A percentile compares a stretch with the other conserved stretches of the same genome.
Evolutionary conservation across 2,329 filamentous ascomycete species (phyloP).

Genomic region (Sphaerulina musiva): DNA sequence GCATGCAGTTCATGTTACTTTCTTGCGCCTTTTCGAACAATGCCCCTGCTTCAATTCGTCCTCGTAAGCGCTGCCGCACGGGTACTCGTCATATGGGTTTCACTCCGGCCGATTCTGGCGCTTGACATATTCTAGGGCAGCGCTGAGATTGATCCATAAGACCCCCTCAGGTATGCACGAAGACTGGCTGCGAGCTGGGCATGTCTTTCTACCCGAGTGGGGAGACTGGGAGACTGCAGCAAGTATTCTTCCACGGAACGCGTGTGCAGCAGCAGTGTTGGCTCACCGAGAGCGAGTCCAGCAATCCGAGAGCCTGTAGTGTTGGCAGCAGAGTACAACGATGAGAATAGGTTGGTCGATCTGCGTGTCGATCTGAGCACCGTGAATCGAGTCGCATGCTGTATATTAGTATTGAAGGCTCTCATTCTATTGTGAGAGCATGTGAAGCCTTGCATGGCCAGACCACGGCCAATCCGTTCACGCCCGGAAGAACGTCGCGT

Average conservation of each 20-base stretch:
- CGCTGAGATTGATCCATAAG: not conserved
- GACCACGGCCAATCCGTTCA: not conserved
- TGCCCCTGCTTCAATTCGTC: conserved; percentile 9
- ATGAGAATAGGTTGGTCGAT: not conserved
- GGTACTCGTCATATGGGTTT: not conserved
- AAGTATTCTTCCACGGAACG: not conserved
- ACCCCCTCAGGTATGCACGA: not conserved
- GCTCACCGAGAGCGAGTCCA: not conserved
- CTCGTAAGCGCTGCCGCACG: conserved; percentile 5
- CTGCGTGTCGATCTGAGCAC: not conserved
- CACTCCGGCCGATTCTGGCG: not conserved
- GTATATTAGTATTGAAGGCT: not conserved
- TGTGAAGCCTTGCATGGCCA: not conserved
- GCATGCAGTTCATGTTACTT: not conserved
- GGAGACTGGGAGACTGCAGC: not conserved
- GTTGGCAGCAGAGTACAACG: not conserved
- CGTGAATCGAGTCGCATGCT: not conserved
- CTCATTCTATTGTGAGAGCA: not conserved
- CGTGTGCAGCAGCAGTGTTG: not conserved
- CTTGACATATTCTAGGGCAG: conserved; percentile 1
- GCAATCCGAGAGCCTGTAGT: not conserved
- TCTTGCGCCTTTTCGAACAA: not conserved
- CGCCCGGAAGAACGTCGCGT: not conserved
- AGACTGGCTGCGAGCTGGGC: not conserved
- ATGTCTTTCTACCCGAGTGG: not conserved